Base-by-base conservation (phyloP, 441 rosid genomes). In the Aleurites moluccanus region DNA sequence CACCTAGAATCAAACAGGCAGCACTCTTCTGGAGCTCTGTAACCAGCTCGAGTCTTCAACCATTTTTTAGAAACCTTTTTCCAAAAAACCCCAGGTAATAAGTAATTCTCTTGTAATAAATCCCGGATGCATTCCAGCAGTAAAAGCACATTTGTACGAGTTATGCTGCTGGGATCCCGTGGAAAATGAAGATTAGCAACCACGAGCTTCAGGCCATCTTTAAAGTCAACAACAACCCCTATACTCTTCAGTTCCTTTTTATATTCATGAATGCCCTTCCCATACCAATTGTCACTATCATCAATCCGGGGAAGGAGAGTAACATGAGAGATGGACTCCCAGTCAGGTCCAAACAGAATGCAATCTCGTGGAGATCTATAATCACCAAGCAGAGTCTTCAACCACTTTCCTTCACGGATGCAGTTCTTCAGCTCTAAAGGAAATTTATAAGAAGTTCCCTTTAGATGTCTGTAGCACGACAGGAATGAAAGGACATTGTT, bases 291-390 rank as follows among this genome's bases (percentile, higher is more conserved):
- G 25, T 86, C 79, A 23, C 85, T 55, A 35, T 88, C 90, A 77
- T 89, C 87, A 65, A 92, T 77, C 21, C 86, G 80, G 4, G 96
- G 96, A 23, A 92, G 94, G 57, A 75, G 69, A 18, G 91, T 78
- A 42, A 92, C 82, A 15, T 79, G 73, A 35, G 85, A 78, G 59
- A 92, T 82, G 16, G 86, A 78, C 64, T 82, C 80, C 97, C 97
- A 92, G 0, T 82, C 84, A 3, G 80, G 75, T 33, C 87, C 84
- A 79, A 64, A 88, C 30, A 92, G 83, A 52, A 92, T 88, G 77
- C 92, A 90, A 0, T 85, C 80, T 35, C 30, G 60, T 11, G 94
- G 97, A 80, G 80, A 81, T 52, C 87, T 82, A 44, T 75, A 84
- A 73, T 76, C 89, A 21, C 92, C 87, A 0, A 88, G 88, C 62